Percentiles rank a stretch among this genome's conserved stretches.
phyloP scores from a whole-genome alignment of 2,329 filamentous ascomycete species.

The Madurella mycetomatis region DNA sequence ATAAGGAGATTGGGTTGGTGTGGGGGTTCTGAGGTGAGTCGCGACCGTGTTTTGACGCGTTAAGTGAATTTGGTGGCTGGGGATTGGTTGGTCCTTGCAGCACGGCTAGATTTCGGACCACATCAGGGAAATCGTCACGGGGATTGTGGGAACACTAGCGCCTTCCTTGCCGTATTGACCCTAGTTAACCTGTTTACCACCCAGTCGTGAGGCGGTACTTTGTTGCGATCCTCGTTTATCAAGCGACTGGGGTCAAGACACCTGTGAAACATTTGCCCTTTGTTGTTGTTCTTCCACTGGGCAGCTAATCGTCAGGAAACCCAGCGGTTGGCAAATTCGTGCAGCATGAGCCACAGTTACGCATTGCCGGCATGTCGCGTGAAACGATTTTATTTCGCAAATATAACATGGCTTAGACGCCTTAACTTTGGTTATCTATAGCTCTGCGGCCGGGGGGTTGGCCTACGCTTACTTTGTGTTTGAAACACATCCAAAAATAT shows the following conservation, averaged over 20 bases:
- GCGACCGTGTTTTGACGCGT: slow-evolving; percentile 26
- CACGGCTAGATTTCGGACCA: neutral
- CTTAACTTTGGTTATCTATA: neutral
- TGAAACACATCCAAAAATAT: slow-evolving; percentile 15
- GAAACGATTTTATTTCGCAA: slow-evolving; percentile 5
- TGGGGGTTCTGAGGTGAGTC: slow-evolving; percentile 7
- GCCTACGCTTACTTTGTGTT: neutral
- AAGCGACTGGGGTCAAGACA: neutral
- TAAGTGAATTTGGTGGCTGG: slow-evolving; percentile 11
- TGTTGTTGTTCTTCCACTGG: no score
- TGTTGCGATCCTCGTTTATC: neutral
- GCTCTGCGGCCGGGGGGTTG: neutral
- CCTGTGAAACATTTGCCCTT: neutral
- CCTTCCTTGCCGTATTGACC: no score
- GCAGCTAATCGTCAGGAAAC: no score
- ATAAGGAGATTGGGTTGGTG: slow-evolving; percentile 3
- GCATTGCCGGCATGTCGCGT: neutral
- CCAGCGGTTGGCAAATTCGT: neutral
- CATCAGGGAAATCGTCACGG: no score
- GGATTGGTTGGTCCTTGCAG: slow-evolving; percentile 12
- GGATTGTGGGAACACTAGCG: no score
- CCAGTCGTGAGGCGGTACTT: no score
- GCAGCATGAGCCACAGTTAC: neutral
- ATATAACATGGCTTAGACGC: neutral
- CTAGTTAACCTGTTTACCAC: no score